Percentiles rank a stretch among this genome's conserved stretches.
Evolutionary conservation across 768 basidiomycete species (phyloP).

Genomic region (Hericium alpestre): DNA sequence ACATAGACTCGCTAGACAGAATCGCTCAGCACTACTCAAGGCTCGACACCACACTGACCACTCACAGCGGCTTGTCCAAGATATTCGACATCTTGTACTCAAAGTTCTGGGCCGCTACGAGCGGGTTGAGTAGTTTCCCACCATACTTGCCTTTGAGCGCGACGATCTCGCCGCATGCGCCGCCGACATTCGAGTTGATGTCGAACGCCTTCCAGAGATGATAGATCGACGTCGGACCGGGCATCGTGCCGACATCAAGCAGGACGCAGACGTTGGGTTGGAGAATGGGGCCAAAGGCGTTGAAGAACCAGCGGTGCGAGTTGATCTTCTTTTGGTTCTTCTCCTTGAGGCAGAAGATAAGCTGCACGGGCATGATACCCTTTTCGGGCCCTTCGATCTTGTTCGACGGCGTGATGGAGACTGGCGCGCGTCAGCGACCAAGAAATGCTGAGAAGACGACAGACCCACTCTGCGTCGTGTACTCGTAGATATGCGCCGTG

Average conservation of each 20-base stretch:
- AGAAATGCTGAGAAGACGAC: neutral
- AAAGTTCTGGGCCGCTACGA: slow-evolving; percentile 87
- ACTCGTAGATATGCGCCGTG: slow-evolving; percentile 85
- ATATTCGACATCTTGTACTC: slow-evolving; percentile 95
- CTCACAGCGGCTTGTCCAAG: slow-evolving; percentile 73
- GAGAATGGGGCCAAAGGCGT: slow-evolving; percentile 73
- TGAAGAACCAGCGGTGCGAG: slow-evolving; percentile 93
- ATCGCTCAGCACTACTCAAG: neutral
- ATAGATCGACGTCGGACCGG: slow-evolving; percentile 81
- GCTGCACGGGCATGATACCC: slow-evolving; percentile 79
- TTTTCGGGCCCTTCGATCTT: slow-evolving; percentile 74
- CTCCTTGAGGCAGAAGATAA: slow-evolving; percentile 89
- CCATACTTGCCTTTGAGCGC: slow-evolving; percentile 82
- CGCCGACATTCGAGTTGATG: slow-evolving; percentile 82
- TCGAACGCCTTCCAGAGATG: slow-evolving; percentile 94
- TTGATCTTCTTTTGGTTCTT: slow-evolving; percentile 96
- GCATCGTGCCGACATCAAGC: slow-evolving; percentile 80
- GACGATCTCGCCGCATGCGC: slow-evolving; percentile 94
- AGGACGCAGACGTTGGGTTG: slow-evolving; percentile 88
- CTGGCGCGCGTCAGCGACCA: slow-evolving; percentile 25
- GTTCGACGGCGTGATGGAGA: slow-evolving; percentile 71
- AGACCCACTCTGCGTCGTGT: slow-evolving; percentile 76
- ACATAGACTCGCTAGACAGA: slow-evolving; percentile 53
- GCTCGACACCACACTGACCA: slow-evolving; percentile 1
- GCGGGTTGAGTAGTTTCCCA: slow-evolving; percentile 68